phyloP scores from a whole-genome alignment of 805 yeast genomes.

The Wickerhamomyces xylosicus region DNA sequence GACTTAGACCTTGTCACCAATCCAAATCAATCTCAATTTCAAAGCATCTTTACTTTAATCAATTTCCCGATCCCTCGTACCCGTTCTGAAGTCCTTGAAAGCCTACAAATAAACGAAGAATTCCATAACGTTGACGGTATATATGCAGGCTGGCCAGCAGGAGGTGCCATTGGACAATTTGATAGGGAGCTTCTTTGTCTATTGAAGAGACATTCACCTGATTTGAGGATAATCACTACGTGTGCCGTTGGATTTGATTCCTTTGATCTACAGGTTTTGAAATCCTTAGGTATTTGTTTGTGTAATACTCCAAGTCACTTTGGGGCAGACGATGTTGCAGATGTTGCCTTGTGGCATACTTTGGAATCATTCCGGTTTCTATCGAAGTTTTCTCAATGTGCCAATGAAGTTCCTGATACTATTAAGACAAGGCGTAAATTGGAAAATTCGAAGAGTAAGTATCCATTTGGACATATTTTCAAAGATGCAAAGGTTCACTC shows the following conservation, averaged over 20 bases:
- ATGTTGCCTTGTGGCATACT: slow-evolving; percentile 46
- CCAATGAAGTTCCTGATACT: slow-evolving; percentile 28
- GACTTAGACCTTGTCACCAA: too few relatives aligned
- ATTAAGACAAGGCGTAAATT: slow-evolving; percentile 31
- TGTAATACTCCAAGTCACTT: slow-evolving; percentile 34
- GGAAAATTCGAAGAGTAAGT: too few relatives aligned
- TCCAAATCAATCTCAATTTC: too few relatives aligned
- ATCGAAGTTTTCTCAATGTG: slow-evolving; percentile 25
- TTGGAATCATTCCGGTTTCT: slow-evolving; percentile 45
- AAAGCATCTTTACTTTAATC: too few relatives aligned
- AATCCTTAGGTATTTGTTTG: slow-evolving; percentile 28
- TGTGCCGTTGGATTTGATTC: slow-evolving; percentile 52
- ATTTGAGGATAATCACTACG: slow-evolving; percentile 18
- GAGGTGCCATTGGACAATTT: too few relatives aligned
- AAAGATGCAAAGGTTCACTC: slow-evolving; percentile 23
- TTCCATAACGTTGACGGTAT: too few relatives aligned
- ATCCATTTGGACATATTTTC: slow-evolving; percentile 30
- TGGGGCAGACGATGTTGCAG: slow-evolving; percentile 60
- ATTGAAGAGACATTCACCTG: too few relatives aligned
- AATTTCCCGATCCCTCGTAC: too few relatives aligned
- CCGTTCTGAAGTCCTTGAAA: too few relatives aligned
- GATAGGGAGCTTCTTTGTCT: too few relatives aligned
- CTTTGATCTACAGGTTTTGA: slow-evolving; percentile 33
- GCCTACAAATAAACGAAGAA: too few relatives aligned
- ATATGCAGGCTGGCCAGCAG: too few relatives aligned